Conservation (phyloP, 495 filamentous ascomycete species). For the Penicillium bialowiezense region DNA sequence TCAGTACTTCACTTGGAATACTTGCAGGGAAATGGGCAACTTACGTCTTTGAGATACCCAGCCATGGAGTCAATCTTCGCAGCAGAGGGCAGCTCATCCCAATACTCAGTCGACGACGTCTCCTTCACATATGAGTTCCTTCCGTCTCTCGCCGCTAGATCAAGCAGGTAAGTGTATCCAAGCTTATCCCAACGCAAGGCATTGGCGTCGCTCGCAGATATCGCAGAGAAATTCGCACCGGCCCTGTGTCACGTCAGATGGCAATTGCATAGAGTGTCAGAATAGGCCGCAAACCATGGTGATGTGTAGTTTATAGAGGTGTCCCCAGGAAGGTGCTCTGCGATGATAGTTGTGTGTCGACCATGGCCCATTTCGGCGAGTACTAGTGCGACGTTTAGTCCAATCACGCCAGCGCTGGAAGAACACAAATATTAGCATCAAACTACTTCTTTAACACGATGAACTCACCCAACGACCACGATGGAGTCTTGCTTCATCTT, state of each 20-base stretch:
- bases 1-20: background rate
- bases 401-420: slow-evolving; percentile 32
- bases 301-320: slow-evolving; percentile 27
- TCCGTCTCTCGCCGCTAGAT: slow-evolving; percentile 19
- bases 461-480: slow-evolving; percentile 18
- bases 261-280: background rate
- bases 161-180: slow-evolving; percentile 25
- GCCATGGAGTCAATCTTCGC: slow-evolving; percentile 29
- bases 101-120: slow-evolving; percentile 25
- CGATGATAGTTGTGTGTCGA: slow-evolving; percentile 22
- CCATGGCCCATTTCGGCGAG: slow-evolving; percentile 27
- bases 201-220: slow-evolving; percentile 29
- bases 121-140: slow-evolving; percentile 22
- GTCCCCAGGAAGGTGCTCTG: slow-evolving; percentile 33
- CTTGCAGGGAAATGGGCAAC: background rate
- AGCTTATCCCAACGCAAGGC: slow-evolving; percentile 29
- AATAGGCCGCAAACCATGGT: slow-evolving; percentile 25
- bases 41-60: slow-evolving; percentile 30
- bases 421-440: background rate
- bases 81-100: slow-evolving; percentile 24
- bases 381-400: slow-evolving; percentile 31
- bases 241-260: slow-evolving; percentile 17
- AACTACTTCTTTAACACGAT: background rate
- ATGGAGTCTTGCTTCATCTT: slow-evolving; percentile 17
- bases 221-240: slow-evolving; percentile 34